These are phyloP conservation scores for Pezicula radicicola DNA, from an alignment of 2,329 filamentous ascomycete genomes.

Conservation along the genomic window DNA sequence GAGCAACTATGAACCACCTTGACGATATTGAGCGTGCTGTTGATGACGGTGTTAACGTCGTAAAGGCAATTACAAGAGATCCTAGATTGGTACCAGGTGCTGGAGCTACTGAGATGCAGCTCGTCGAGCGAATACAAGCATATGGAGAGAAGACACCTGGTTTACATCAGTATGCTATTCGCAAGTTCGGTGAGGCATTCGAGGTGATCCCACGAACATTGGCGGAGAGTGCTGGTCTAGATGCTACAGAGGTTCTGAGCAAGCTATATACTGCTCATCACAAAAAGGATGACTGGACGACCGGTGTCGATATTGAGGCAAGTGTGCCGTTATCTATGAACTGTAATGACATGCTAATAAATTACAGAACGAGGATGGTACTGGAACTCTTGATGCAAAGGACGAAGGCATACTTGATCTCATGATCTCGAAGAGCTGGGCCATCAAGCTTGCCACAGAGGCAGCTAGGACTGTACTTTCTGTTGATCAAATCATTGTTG, in stretches of 20 bases:
- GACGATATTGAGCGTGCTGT: slow-evolving; percentile 97
- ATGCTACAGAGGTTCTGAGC: slow-evolving; percentile 95
- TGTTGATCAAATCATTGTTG: slow-evolving; percentile 98
- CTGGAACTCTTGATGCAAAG: slow-evolving; percentile 80
- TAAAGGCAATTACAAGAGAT: slow-evolving; percentile 97
- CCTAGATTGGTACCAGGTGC: slow-evolving; percentile 88
- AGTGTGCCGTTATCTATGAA: slow-evolving; percentile 14
- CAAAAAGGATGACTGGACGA: slow-evolving; percentile 81
- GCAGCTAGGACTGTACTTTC: slow-evolving; percentile 90
- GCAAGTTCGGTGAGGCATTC: slow-evolving; percentile 96
- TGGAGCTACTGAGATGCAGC: slow-evolving; percentile 89
- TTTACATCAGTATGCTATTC: slow-evolving; percentile 92
- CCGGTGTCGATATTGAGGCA: slow-evolving; percentile 91
- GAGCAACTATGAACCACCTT: slow-evolving; percentile 96
- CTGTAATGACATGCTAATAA: slow-evolving; percentile 9
- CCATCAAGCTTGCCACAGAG: slow-evolving; percentile 94
- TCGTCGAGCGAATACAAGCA: slow-evolving; percentile 87
- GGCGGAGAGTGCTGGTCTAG: slow-evolving; percentile 90
- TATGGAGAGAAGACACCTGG: slow-evolving; percentile 92
- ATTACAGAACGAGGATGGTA: slow-evolving; percentile 66
- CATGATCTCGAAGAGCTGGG: slow-evolving; percentile 90
- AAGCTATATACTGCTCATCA: slow-evolving; percentile 91
- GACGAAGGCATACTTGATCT: slow-evolving; percentile 90
- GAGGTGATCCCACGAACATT: slow-evolving; percentile 93
- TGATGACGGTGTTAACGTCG: slow-evolving; percentile 96